phyloP scores from a whole-genome alignment of 1,284 basidiomycete species.

The Baeospora myosura region DNA sequence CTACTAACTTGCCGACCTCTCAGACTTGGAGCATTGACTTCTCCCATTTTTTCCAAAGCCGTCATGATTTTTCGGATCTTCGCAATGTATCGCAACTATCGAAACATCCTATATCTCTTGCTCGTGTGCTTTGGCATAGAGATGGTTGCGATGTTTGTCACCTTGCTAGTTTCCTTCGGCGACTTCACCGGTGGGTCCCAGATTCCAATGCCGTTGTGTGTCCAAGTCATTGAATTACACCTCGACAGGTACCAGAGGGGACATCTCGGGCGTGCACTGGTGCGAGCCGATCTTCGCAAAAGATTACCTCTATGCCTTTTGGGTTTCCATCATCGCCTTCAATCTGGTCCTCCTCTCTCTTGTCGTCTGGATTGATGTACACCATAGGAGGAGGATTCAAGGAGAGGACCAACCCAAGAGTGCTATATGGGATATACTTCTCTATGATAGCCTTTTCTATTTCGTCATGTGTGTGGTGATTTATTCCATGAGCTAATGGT shows the following conservation, averaged over 20 bases:
- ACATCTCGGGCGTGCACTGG: slow-evolving; percentile 12
- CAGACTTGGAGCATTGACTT: too few relatives aligned
- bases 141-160: slow-evolving; percentile 15
- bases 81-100: slow-evolving; percentile 18
- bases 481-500: background rate
- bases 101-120: slow-evolving; percentile 12
- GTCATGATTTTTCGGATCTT: slow-evolving; percentile 22
- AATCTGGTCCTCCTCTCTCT: slow-evolving; percentile 19
- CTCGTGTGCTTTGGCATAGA: slow-evolving; percentile 16
- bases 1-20: background rate
- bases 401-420: background rate
- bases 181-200: slow-evolving; percentile 15
- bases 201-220: background rate
- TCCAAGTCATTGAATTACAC: background rate
- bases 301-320: slow-evolving; percentile 19
- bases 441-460: slow-evolving; percentile 21
- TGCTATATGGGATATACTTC: slow-evolving; percentile 13
- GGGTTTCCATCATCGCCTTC: slow-evolving; percentile 20
- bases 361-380: slow-evolving; percentile 14
- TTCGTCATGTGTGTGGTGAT: slow-evolving; percentile 20
- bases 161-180: slow-evolving; percentile 14
- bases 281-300: slow-evolving; percentile 18
- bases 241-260: background rate
- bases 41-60: slow-evolving; percentile 12
- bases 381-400: slow-evolving; percentile 10